Base-by-base conservation (phyloP, 495 filamentous ascomycete species). In the Talaromyces trachyspermus region DNA sequence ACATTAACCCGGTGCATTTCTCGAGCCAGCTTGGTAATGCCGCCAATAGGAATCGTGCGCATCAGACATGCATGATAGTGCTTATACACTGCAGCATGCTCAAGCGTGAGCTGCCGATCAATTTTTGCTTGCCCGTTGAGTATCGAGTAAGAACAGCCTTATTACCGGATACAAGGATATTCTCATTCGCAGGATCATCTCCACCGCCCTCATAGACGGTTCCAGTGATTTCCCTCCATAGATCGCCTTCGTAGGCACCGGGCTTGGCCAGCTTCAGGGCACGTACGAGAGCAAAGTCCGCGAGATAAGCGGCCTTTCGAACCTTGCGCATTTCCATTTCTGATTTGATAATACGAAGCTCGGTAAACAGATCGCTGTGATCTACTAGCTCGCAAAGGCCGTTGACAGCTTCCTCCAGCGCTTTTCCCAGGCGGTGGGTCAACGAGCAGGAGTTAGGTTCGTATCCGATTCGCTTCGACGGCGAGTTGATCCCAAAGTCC, bases 141-240 rank as follows among this genome's bases (percentile, higher is more conserved):
- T 59, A 59, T 2, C 54, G 54, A 19, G 56, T 59, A 1, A 59
- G 49, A n/a, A 59, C 54, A 0, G 56, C 56, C 46, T 59, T 56
- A 37, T 59, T 59, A 9, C 56, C 56, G 2, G 54, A 59, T 7
- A 59, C 54, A n/a, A 59, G 48, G 25, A 59, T 59, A 36, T 59
- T 59, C 29, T 59, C 54, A 20, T 59, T 59, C 10, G 56, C 54
- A 15, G 56, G 56, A 45, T 59, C 54, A 30, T 59, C 54, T 18
- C 54, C 54, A 10, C 56, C 54, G 12, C 54, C 54, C 20, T 59
- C 54, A 24, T 59, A 59, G 20, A 59, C 56, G 1, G 54, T 54
- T 0, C 54, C 54, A 3, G 46, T 40, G 32, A 59, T 54, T 42
- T 59, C 56, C 1, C 53, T 48, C 56, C 54, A 59, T 4, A 59